phyloP scores from a whole-genome alignment of 148 eudicot genomes.

The Rhododendron ferrugineum region DNA sequence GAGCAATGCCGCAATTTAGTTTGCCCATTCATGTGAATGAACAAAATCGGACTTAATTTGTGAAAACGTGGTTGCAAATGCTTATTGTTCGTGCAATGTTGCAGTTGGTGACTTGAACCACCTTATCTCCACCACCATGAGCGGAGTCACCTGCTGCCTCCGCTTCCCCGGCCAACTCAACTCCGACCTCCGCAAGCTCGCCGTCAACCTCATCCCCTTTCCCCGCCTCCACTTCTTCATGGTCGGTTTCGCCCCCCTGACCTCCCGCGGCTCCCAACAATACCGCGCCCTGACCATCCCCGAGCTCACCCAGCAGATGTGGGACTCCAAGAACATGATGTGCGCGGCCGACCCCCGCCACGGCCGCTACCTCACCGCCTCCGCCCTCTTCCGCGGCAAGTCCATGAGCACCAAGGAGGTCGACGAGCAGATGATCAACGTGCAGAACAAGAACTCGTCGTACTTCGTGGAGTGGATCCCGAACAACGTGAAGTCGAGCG shows the following conservation, averaged over 20 bases:
- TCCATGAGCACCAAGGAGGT: constrained; percentile 13
- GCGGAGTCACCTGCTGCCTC: constrained; percentile 70
- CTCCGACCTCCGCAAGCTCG: constrained; percentile 69
- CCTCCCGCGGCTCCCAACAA: constrained; percentile 56
- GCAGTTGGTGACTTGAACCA: constrained; percentile 76
- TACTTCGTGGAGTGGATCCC: constrained; percentile 11
- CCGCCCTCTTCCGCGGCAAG: constrained; percentile 62
- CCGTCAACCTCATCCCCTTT: constrained; percentile 73
- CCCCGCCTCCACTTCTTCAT: constrained; percentile 83
- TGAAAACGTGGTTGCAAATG: background rate
- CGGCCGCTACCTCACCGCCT: constrained; percentile 54
- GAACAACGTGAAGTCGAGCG: constrained; percentile 7
- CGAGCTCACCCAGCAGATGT: constrained; percentile 39
- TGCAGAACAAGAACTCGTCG: constrained; percentile 5
- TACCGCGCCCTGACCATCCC: constrained; percentile 57
- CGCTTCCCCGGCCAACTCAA: constrained; percentile 75
- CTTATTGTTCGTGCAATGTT: background rate
- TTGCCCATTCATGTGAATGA: background rate
- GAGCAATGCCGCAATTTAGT: background rate
- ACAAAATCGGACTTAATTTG: too few relatives aligned
- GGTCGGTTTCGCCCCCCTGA: constrained; percentile 69
- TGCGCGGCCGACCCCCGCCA: constrained; percentile 45
- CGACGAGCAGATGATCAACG: constrained; percentile 10
- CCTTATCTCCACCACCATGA: constrained; percentile 69
- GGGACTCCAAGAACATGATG: constrained; percentile 56